These are phyloP conservation scores for Pythium sukuiense DNA, from an alignment of 352 stramenopile species.

Conservation along the genomic window DNA sequence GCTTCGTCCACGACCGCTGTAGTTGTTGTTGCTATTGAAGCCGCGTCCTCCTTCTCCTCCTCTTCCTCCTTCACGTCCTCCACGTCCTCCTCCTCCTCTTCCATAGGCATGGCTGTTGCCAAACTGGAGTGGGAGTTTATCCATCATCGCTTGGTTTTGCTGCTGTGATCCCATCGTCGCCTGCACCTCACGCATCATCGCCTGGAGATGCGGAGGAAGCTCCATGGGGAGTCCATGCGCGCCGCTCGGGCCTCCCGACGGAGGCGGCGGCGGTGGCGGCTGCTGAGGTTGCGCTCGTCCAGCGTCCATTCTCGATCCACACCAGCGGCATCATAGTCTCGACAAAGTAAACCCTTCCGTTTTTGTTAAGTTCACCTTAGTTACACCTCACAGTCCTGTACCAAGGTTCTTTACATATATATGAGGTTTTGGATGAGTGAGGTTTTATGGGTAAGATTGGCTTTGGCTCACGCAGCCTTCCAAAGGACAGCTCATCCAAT, in stretches of 20 bases:
- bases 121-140: slow-evolving; percentile 21
- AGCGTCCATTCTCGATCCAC: slow-evolving; percentile 10
- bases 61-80: not conserved
- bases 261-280: slow-evolving; percentile 25
- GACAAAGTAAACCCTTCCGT: slow-evolving; percentile 1
- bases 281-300: slow-evolving; percentile 13
- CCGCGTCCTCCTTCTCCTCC: slow-evolving; percentile 21
- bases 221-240: not conserved
- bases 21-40: not conserved
- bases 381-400: not conserved
- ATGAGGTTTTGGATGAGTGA: not conserved
- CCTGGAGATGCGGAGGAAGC: slow-evolving; percentile 50
- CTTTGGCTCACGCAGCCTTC: slow-evolving; percentile 7
- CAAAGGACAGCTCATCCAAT: slow-evolving; percentile 22
- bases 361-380: not conserved
- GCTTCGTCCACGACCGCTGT: slow-evolving; percentile 22
- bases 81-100: slow-evolving; percentile 5
- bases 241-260: slow-evolving; percentile 2
- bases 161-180: not conserved
- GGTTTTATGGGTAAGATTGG: slow-evolving; percentile 17
- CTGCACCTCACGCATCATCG: slow-evolving; percentile 57
- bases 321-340: not conserved
- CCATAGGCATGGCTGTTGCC: not conserved
- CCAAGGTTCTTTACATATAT: not conserved
- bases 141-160: slow-evolving; percentile 4